Conservation (phyloP, 2,329 filamentous ascomycete species). For the Fusarium beomiforme region DNA sequence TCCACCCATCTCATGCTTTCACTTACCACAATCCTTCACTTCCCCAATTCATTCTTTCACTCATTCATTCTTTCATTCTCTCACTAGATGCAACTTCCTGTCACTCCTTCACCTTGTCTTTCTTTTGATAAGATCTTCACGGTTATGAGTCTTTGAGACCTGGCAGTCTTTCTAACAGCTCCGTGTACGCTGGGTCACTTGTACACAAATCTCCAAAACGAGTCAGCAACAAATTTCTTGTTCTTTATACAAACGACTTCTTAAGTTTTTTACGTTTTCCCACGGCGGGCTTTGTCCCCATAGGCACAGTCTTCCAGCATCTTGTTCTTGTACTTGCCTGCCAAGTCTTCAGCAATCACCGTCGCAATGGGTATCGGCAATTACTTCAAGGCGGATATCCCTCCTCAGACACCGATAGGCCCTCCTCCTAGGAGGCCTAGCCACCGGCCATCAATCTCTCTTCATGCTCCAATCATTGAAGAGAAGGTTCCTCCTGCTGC, state of each 20-base stretch:
- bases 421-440: slow-evolving; percentile 28
- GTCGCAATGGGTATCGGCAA: slow-evolving; percentile 66
- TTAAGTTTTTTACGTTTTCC: neutral
- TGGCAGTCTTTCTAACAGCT: slow-evolving; percentile 17
- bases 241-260: neutral
- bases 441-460: slow-evolving; percentile 34
- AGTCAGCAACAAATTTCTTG: neutral
- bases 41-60: slow-evolving; percentile 14
- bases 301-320: neutral
- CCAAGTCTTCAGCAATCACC: neutral
- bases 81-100: slow-evolving; percentile 7
- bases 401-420: slow-evolving; percentile 23
- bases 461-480: slow-evolving; percentile 38
- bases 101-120: slow-evolving; percentile 15
- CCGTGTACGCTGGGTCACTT: neutral
- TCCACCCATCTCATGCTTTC: neutral
- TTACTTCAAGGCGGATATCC: slow-evolving; percentile 66
- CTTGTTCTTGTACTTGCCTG: neutral
- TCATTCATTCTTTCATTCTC: neutral
- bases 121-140: slow-evolving; percentile 3
- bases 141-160: slow-evolving; percentile 8
- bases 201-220: neutral
- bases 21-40: slow-evolving; percentile 12
- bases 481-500: slow-evolving; percentile 52
- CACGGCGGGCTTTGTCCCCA: neutral